phyloP scores from a whole-genome alignment of 1,284 basidiomycete species.

The Tilletia caries region DNA sequence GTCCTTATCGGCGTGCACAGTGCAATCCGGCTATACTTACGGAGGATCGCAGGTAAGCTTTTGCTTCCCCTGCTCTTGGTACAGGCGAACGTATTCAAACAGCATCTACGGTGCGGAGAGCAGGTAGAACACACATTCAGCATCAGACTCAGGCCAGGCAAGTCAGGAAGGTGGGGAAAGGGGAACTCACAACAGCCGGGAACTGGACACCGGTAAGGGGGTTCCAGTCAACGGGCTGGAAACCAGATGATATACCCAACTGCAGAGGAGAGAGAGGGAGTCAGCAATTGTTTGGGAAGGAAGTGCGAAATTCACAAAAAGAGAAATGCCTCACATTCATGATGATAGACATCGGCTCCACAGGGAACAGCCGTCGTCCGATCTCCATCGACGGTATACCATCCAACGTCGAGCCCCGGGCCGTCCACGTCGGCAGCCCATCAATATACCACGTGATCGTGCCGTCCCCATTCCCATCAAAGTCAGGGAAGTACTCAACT shows the following conservation, averaged over 20 bases:
- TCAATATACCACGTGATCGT: slow-evolving; percentile 48
- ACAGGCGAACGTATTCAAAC: slow-evolving; percentile 46
- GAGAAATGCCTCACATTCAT: slow-evolving; percentile 28
- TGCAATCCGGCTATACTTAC: no score
- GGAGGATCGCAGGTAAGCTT: slow-evolving; percentile 40
- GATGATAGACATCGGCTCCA: slow-evolving; percentile 49
- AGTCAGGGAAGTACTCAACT: slow-evolving; percentile 51
- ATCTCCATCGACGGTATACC: slow-evolving; percentile 31
- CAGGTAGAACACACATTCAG: neutral
- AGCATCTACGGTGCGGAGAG: neutral
- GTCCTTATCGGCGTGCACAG: no score
- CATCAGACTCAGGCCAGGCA: neutral
- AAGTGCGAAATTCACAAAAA: neutral
- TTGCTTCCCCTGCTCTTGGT: slow-evolving; percentile 33
- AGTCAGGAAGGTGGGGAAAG: neutral
- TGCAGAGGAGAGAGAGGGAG: neutral
- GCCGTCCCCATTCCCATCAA: slow-evolving; percentile 38
- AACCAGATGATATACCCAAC: slow-evolving; percentile 43
- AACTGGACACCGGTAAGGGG: slow-evolving; percentile 16
- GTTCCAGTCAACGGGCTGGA: slow-evolving; percentile 41
- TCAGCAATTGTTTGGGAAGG: no score
- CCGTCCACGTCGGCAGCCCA: slow-evolving; percentile 46
- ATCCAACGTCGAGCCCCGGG: slow-evolving; percentile 31
- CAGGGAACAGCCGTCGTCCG: slow-evolving; percentile 38
- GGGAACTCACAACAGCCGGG: neutral